Conservation (phyloP, 805 yeast genomes). For the Yamadazyma endophytica region DNA sequence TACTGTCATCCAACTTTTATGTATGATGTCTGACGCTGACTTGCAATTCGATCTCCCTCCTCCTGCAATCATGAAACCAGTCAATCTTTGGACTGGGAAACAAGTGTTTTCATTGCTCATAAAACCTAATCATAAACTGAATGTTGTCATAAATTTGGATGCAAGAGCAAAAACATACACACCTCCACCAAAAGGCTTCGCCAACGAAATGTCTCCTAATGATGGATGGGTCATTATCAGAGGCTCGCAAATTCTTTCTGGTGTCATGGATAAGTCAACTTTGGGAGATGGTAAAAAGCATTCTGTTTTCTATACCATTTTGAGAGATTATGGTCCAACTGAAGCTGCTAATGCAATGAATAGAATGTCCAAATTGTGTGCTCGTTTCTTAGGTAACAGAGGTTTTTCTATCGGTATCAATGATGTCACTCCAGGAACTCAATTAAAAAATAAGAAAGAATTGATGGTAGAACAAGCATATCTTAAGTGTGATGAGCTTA, state of each 20-base stretch:
- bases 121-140: conserved; percentile 70
- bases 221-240: conserved; percentile 92
- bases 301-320: conserved; percentile 90
- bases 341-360: conserved; percentile 97
- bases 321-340: conserved; percentile 94
- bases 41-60: conserved; percentile 91
- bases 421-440: conserved; percentile 91
- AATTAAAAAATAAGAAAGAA: conserved; percentile 75
- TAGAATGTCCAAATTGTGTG: conserved; percentile 98
- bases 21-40: conserved; percentile 95
- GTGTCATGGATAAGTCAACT: conserved; percentile 95
- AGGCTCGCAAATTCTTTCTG: conserved; percentile 83
- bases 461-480: conserved; percentile 88
- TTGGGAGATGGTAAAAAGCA: conserved; percentile 98
- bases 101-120: conserved; percentile 88
- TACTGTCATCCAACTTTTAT: conserved; percentile 70
- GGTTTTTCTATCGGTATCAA: conserved; percentile 97
- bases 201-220: conserved; percentile 95
- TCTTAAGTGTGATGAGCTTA: conserved; percentile 84
- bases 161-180: conserved; percentile 88
- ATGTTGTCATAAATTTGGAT: conserved; percentile 84
- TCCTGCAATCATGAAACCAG: conserved; percentile 90
- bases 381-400: conserved; percentile 87
- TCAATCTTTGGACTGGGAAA: conserved; percentile 93
- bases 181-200: conserved; percentile 69